Evolutionary conservation across 345 rosid species (phyloP).

Genomic region (Syzygium jambos): DNA sequence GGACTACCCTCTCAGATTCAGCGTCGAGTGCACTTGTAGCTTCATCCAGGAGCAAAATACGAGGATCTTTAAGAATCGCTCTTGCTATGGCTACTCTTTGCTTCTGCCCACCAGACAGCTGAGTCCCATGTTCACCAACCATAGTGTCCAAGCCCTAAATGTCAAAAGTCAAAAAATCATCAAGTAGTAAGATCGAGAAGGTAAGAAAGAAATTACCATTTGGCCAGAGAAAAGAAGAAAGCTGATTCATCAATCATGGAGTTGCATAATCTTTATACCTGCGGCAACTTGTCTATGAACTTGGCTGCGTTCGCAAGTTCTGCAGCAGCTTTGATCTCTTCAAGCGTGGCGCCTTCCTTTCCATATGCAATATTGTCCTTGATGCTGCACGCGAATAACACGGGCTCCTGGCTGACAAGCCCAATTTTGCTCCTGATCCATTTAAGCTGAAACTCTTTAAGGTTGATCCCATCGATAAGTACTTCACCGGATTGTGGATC

Average conservation of each 20-base stretch:
- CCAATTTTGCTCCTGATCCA: conserved; percentile 32
- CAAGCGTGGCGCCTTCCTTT: conserved; percentile 24
- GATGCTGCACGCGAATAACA: conserved; percentile 23
- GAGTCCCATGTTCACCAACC: conserved; percentile 45
- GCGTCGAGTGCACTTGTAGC: conserved; percentile 35
- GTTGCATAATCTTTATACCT: conserved; percentile 3
- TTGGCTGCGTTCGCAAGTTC: conserved; percentile 33
- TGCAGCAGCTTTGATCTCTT: conserved; percentile 21
- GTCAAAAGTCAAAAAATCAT: neutral
- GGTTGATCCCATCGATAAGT: conserved; percentile 20
- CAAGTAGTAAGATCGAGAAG: neutral
- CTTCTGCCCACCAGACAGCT: conserved; percentile 43
- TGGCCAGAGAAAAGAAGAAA: neutral
- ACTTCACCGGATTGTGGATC: conserved; percentile 23
- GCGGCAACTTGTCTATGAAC: conserved; percentile 30
- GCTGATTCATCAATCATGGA: neutral
- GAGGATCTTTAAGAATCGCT: conserved; percentile 28
- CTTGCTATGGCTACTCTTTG: conserved; percentile 38
- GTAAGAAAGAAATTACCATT: neutral
- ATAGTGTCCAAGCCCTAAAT: conserved; percentile 30
- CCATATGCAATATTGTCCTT: conserved; percentile 28
- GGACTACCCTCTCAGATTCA: conserved; percentile 24
- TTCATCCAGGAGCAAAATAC: conserved; percentile 33
- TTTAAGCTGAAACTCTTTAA: conserved; percentile 21
- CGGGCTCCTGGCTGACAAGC: conserved; percentile 30